Evolutionary conservation across 176 grass and related monocot species (phyloP).

Genomic region (Aegilops bicornis): DNA sequence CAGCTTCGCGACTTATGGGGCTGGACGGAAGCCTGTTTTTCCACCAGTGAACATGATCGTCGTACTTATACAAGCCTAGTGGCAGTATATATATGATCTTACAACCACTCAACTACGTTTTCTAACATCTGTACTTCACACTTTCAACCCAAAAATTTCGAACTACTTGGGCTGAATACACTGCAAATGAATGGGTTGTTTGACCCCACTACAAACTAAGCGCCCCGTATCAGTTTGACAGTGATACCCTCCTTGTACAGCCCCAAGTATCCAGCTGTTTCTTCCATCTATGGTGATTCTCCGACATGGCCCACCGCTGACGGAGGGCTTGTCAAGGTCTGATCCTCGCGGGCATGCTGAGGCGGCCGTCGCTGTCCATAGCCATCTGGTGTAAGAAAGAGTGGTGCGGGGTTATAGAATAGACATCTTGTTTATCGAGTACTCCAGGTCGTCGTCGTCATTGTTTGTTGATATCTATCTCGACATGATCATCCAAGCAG

Average conservation of each 20-base stretch:
- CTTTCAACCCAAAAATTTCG: constrained; percentile 2
- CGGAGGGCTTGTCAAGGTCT: constrained; percentile 70
- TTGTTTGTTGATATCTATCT: constrained; percentile 40
- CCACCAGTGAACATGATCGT: no score
- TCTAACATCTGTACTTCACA: constrained; percentile 26
- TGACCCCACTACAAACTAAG: background rate
- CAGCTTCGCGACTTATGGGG: no score
- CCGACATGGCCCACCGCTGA: background rate
- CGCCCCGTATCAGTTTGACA: background rate
- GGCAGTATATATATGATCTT: background rate
- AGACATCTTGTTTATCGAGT: constrained; percentile 78
- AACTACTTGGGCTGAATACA: background rate
- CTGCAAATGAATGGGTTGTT: background rate
- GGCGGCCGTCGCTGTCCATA: constrained; percentile 6
- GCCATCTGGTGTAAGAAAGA: constrained; percentile 37
- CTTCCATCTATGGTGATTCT: background rate
- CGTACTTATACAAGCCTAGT: background rate
- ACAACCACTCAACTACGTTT: background rate
- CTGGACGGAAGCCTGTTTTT: no score
- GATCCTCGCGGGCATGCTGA: constrained; percentile 79
- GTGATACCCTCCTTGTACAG: background rate
- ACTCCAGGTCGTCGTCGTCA: constrained; percentile 59
- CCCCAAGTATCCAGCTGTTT: background rate
- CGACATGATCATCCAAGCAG: constrained; percentile 48
- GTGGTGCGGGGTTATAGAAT: constrained; percentile 67